A percentile compares a stretch with the other conserved stretches of the same genome.
These are phyloP conservation scores for Akanthomyces muscarius DNA, from an alignment of 2,329 filamentous ascomycete genomes.

Conservation along the genomic window DNA sequence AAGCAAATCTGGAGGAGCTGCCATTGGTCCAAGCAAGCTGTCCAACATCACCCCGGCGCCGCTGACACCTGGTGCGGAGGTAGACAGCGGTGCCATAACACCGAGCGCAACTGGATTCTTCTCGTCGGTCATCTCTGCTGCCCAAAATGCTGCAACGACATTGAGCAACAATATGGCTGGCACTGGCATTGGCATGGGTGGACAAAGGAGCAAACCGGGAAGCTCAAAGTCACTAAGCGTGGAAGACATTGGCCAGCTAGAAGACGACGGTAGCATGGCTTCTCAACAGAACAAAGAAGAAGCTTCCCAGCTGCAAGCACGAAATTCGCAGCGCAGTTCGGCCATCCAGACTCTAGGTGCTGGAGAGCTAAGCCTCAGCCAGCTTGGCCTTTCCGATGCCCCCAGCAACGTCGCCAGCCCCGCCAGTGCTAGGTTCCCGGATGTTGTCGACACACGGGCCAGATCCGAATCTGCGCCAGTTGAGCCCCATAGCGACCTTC, in stretches of 20 bases:
- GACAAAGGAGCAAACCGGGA: slow-evolving; percentile 23
- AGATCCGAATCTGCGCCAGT: slow-evolving; percentile 58
- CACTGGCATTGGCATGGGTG: slow-evolving; percentile 52
- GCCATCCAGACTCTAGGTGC: slow-evolving; percentile 85
- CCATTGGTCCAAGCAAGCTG: slow-evolving; percentile 74
- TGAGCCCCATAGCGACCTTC: slow-evolving; percentile 35
- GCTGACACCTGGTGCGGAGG: slow-evolving; percentile 70
- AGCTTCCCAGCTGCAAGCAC: not conserved
- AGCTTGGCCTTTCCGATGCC: slow-evolving; percentile 73
- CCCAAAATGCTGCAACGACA: slow-evolving; percentile 82
- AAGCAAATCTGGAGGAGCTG: slow-evolving; percentile 49
- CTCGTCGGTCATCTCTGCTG: slow-evolving; percentile 85
- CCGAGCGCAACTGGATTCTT: slow-evolving; percentile 73
- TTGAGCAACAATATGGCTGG: slow-evolving; percentile 72
- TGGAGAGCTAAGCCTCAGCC: slow-evolving; percentile 84
- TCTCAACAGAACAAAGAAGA: slow-evolving; percentile 27
- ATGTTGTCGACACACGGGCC: slow-evolving; percentile 42
- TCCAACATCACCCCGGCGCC: slow-evolving; percentile 71
- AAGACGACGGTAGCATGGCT: slow-evolving; percentile 22
- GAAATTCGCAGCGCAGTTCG: slow-evolving; percentile 56
- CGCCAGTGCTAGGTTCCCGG: slow-evolving; percentile 51
- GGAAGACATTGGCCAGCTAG: slow-evolving; percentile 23
- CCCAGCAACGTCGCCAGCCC: slow-evolving; percentile 52
- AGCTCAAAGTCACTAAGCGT: slow-evolving; percentile 26
- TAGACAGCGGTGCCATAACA: slow-evolving; percentile 48